Evolutionary conservation across 1,139 yeast species (phyloP), one percentile per base, ranked within the genome.

Genomic region (Geotrichum citri-aurantii): DNA sequence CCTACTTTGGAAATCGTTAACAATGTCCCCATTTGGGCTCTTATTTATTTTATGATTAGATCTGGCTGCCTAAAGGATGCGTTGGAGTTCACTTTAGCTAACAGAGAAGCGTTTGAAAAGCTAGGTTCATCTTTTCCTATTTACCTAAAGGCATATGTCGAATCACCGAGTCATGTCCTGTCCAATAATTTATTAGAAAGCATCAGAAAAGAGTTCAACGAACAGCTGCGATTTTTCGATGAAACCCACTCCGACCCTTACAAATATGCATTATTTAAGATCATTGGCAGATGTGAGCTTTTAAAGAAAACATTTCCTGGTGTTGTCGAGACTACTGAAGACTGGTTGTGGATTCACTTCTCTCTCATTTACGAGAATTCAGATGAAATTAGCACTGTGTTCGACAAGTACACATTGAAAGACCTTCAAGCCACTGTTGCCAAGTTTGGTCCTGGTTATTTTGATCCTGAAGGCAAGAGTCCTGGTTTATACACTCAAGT

Each of bases 331-430:
- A 88, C 95, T 61, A 82, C 92, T 56, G 99, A 93, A 71, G 99
- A 93, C 73, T 93, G 99, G 99, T 73, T 92, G 58, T 93, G 99
- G 99, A 82, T 88, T 70, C 97, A 93, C 73, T 79, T 93, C 59
- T 81, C 85, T 68, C 78, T 92, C 37, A 82, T 88, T 19, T 83
- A 85, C 61, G 95, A 88, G 66, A 60, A 71, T 31, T 73, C 73
- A 14, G 65, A 71, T 1, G 75, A 75, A 14, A 63, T 65, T 10
- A 71, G 77, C 24, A 81, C 86, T 52, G 77, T 83, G 10, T 86
- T 83, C 69, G 97, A 89, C 66, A 81, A 81, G 63, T 93, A 90
- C 71, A 79, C 86, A 0, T 77, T 93, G 63, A 73, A 72, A 40
- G 95, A 91, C 68, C 80, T 95, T 65, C 97, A 90, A 72, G 12